Percentiles rank a stretch among this genome's conserved stretches.
Evolutionary conservation across 495 filamentous ascomycete genomes (phyloP).

Genomic region (Lophiostoma macrostomum): DNA sequence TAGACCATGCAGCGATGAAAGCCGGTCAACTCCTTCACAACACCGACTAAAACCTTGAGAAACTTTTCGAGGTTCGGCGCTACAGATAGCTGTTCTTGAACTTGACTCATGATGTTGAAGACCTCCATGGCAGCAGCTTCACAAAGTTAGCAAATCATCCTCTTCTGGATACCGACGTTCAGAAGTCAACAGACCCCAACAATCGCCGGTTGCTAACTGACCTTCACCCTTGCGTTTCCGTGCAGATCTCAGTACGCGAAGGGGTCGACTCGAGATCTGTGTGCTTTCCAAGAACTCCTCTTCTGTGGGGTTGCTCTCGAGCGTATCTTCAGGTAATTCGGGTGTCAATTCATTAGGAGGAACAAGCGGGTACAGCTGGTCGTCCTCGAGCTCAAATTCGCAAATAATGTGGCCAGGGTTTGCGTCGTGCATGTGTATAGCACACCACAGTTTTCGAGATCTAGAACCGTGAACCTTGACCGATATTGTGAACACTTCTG

Average conservation of each 20-base stretch:
- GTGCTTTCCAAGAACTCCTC: slow-evolving; percentile 76
- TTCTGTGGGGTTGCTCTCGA: slow-evolving; percentile 62
- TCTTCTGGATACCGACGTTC: too few species aligned
- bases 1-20: slow-evolving; percentile 95
- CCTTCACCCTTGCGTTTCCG: slow-evolving; percentile 72
- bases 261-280: slow-evolving; percentile 66
- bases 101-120: slow-evolving; percentile 87
- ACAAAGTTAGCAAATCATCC: too few species aligned
- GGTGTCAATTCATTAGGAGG: slow-evolving; percentile 54
- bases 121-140: slow-evolving; percentile 91
- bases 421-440: slow-evolving; percentile 67
- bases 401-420: slow-evolving; percentile 75
- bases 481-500: slow-evolving; percentile 80
- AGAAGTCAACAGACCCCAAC: too few species aligned
- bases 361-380: slow-evolving; percentile 66
- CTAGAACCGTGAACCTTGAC: slow-evolving; percentile 55
- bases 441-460: slow-evolving; percentile 78
- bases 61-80: slow-evolving; percentile 66
- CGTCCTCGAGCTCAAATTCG: slow-evolving; percentile 90
- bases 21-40: slow-evolving; percentile 80
- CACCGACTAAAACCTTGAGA: slow-evolving; percentile 71
- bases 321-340: slow-evolving; percentile 67
- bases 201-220: too few species aligned
- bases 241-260: slow-evolving; percentile 75
- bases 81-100: slow-evolving; percentile 71